These are phyloP conservation scores for Durusdinium trenchii DNA, from an alignment of 73 alveolate species.

Conservation along the genomic window DNA sequence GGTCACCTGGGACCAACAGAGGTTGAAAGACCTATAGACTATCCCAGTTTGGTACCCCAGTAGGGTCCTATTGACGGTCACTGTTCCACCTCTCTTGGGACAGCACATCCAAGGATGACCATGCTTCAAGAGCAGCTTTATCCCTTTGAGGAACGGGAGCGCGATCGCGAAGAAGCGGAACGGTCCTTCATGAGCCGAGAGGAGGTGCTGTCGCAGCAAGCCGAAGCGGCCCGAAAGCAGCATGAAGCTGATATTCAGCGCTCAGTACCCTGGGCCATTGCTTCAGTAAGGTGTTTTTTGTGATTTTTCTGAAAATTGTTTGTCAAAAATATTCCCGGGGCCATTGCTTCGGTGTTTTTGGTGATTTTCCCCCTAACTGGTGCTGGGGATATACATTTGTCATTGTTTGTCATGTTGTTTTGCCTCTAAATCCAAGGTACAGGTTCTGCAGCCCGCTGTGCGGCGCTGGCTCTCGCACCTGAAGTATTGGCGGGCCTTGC, in stretches of 20 bases:
- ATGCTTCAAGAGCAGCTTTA: conserved; percentile 37
- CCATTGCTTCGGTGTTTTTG: neutral
- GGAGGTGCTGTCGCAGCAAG: conserved; percentile 73
- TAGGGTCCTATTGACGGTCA: no score
- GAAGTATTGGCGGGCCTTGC: conserved; percentile 1
- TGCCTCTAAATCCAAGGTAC: no score
- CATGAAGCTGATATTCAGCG: conserved; percentile 16
- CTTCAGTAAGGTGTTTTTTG: no score
- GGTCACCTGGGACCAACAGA: no score
- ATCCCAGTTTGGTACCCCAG: no score
- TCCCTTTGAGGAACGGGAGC: conserved; percentile 31
- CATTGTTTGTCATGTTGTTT: no score
- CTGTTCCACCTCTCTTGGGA: no score
- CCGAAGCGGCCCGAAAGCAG: neutral
- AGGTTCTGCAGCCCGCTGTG: conserved; percentile 56
- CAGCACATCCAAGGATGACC: conserved; percentile 34
- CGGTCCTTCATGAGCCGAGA: conserved; percentile 4
- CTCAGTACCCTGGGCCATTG: no score
- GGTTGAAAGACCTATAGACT: no score
- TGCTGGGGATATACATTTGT: no score
- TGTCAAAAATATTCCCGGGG: neutral
- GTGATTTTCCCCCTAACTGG: no score
- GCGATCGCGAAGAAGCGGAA: conserved; percentile 26
- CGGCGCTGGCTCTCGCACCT: conserved; percentile 50
- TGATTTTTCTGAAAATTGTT: neutral